These are phyloP conservation scores for Vitrella brassicaformis DNA, from an alignment of 73 alveolate species.

Conservation along the genomic window DNA sequence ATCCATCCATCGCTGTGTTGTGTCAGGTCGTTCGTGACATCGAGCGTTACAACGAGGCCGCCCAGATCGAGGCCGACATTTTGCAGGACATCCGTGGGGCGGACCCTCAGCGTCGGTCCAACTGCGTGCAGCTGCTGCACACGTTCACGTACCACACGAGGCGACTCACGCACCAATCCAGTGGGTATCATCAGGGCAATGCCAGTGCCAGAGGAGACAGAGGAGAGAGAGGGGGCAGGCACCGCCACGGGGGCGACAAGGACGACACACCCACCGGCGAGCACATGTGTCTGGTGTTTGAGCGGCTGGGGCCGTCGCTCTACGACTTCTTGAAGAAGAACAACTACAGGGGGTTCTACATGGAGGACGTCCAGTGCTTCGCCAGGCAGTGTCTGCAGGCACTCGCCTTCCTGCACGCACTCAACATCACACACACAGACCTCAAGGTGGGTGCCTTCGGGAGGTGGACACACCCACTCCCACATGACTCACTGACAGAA, in stretches of 20 bases:
- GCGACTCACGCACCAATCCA: too few species aligned
- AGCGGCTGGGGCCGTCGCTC: slow-evolving; percentile 65
- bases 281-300: slow-evolving; percentile 63
- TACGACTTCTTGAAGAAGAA: slow-evolving; percentile 64
- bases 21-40: slow-evolving; percentile 60
- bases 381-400: not conserved
- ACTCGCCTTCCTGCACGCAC: not conserved
- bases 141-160: slow-evolving; percentile 39
- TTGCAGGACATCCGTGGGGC: slow-evolving; percentile 37
- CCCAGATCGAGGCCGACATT: slow-evolving; percentile 65
- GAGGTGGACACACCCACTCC: too few species aligned
- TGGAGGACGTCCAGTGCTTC: not conserved
- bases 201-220: too few species aligned
- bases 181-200: too few species aligned
- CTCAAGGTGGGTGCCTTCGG: too few species aligned
- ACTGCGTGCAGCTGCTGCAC: slow-evolving; percentile 22
- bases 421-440: not conserved
- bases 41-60: slow-evolving; percentile 62
- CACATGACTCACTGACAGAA: too few species aligned
- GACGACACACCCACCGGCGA: slow-evolving; percentile 25
- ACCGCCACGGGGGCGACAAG: too few species aligned
- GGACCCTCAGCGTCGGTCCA: not conserved
- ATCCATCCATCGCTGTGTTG: not conserved
- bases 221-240: too few species aligned
- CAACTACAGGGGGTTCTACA: slow-evolving; percentile 35